These are phyloP conservation scores for Helichrysum umbraculigerum DNA, from an alignment of 129 eudicot species.

Conservation along the genomic window DNA sequence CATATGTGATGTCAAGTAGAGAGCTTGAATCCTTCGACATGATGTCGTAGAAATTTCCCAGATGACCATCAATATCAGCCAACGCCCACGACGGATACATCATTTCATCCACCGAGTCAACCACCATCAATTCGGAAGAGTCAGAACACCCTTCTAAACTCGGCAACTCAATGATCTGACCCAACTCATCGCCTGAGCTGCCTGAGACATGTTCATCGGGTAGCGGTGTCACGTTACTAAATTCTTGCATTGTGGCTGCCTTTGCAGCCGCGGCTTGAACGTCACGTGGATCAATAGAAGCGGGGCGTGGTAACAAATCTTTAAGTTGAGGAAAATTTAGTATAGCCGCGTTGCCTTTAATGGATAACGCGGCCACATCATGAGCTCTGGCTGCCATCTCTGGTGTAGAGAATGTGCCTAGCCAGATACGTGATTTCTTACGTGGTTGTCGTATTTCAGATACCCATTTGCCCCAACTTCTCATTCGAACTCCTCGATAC, in stretches of 20 bases:
- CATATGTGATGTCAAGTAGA: conserved; percentile 5
- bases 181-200: conserved; percentile 48
- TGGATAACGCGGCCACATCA: conserved; percentile 68
- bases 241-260: conserved; percentile 73
- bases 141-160: conserved; percentile 55
- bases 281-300: conserved; percentile 61
- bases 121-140: conserved; percentile 16
- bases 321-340: conserved; percentile 74
- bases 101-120: conserved; percentile 57
- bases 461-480: conserved; percentile 98
- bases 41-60: conserved; percentile 35
- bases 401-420: conserved; percentile 77
- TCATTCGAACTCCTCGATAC: conserved; percentile 83
- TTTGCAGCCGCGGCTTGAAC: conserved; percentile 84
- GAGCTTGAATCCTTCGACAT: conserved; percentile 27
- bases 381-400: conserved; percentile 98
- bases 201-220: conserved; percentile 10
- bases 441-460: conserved; percentile 87
- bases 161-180: conserved; percentile 75
- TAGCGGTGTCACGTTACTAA: background rate
- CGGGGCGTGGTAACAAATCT: conserved; percentile 67
- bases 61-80: conserved; percentile 36
- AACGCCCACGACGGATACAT: conserved; percentile 61
- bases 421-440: conserved; percentile 87
- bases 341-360: conserved; percentile 64